These are phyloP conservation scores for Melanogaster broomeanus DNA, from an alignment of 768 basidiomycete genomes.

Conservation along the genomic window DNA sequence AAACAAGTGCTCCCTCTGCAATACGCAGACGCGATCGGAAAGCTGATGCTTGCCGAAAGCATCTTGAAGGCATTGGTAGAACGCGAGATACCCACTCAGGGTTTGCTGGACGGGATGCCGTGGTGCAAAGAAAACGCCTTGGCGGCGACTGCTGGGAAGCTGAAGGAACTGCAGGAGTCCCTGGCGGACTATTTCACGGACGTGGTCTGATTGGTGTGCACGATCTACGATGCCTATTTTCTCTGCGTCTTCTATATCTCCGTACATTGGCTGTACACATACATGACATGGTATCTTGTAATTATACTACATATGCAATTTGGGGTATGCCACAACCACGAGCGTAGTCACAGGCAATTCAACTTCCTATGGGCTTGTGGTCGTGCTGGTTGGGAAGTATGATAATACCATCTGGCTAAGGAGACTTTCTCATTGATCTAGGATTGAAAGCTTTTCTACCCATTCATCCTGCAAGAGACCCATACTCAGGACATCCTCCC, in stretches of 20 bases:
- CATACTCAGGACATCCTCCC: conserved; percentile 42
- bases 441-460: conserved; percentile 23
- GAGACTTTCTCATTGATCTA: conserved; percentile 15
- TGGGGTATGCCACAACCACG: too few relatives aligned
- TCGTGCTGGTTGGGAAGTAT: too few relatives aligned
- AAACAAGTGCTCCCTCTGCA: conserved; percentile 41
- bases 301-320: too few relatives aligned
- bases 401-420: not conserved
- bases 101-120: conserved; percentile 43
- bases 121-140: conserved; percentile 46
- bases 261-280: not conserved
- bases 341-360: too few relatives aligned
- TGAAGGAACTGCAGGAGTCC: conserved; percentile 48
- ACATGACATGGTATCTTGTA: not conserved
- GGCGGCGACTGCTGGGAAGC: conserved; percentile 41
- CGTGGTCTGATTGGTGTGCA: conserved; percentile 25
- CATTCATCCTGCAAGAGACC: conserved; percentile 43
- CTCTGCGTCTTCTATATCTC: too few relatives aligned
- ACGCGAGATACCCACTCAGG: conserved; percentile 41
- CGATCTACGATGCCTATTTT: not conserved
- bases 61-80: conserved; percentile 47
- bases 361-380: too few relatives aligned
- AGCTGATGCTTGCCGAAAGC: conserved; percentile 49
- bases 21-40: conserved; percentile 46
- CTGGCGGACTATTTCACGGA: conserved; percentile 50